Conservation (phyloP, 306 rosid species). For the Purshia tridentata region DNA sequence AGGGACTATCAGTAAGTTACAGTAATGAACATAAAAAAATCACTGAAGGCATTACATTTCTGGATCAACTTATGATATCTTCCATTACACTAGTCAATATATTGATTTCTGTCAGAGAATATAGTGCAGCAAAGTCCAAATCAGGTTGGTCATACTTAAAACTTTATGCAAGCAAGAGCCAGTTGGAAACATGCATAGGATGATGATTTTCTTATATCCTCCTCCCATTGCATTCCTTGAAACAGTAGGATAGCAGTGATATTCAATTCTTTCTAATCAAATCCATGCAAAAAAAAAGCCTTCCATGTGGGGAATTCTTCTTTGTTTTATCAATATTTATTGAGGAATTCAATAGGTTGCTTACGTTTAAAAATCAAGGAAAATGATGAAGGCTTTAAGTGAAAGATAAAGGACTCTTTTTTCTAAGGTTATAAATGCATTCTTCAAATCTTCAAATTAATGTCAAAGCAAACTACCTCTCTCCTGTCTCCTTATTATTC, state of each 20-base stretch:
- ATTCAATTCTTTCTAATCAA: too few relatives aligned
- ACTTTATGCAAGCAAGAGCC: not conserved
- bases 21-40: conserved; percentile 10
- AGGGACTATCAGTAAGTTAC: not conserved
- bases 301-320: too few relatives aligned
- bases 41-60: not conserved
- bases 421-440: not conserved
- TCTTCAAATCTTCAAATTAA: not conserved
- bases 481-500: too few relatives aligned
- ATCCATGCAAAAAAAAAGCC: too few relatives aligned
- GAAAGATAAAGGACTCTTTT: too few relatives aligned
- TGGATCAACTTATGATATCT: not conserved
- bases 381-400: not conserved
- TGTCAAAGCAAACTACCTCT: too few relatives aligned
- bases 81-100: too few relatives aligned
- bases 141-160: too few relatives aligned
- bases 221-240: not conserved
- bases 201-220: not conserved
- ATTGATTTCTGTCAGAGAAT: too few relatives aligned
- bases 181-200: not conserved
- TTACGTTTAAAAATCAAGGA: not conserved
- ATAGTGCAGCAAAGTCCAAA: too few relatives aligned
- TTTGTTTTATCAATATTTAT: too few relatives aligned
- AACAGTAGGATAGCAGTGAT: not conserved
- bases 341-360: not conserved